Conservation (phyloP, 208 protist species). For the Leishmania arabica region DNA sequence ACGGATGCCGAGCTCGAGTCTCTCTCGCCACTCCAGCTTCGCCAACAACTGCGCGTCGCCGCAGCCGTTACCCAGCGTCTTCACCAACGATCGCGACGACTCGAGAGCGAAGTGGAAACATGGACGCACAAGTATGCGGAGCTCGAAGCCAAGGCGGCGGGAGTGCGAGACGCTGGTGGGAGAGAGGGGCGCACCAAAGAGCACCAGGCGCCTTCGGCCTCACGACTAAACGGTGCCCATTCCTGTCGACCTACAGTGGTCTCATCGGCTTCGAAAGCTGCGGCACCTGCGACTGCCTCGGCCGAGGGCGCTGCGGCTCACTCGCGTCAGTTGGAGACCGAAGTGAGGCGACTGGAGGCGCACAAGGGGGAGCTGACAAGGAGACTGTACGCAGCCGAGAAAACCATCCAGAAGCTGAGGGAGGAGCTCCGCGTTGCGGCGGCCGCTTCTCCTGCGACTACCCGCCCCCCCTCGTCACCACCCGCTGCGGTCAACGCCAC, state of each 20-base stretch:
- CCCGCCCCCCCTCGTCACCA: background rate
- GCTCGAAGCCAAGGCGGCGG: background rate
- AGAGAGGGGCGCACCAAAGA: too few relatives aligned
- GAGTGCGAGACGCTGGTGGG: too few relatives aligned
- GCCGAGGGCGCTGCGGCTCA: background rate
- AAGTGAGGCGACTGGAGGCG: constrained; percentile 16
- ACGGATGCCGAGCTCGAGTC: constrained; percentile 21
- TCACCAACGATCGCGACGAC: constrained; percentile 14
- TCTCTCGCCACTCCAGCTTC: constrained; percentile 21
- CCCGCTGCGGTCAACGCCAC: background rate
- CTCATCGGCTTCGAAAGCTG: background rate
- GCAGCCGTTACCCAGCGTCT: constrained; percentile 25
- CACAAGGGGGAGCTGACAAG: constrained; percentile 15
- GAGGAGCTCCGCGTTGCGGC: background rate
- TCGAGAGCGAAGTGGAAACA: constrained; percentile 13
- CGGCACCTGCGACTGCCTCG: background rate
- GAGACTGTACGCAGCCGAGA: constrained; percentile 9
- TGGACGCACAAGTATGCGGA: constrained; percentile 10
- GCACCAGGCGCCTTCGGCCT: background rate
- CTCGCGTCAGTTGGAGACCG: background rate
- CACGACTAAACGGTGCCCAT: background rate
- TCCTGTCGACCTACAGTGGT: background rate
- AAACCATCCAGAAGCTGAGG: background rate
- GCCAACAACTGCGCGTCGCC: constrained; percentile 22
- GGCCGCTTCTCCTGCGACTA: background rate